Percentiles rank a stretch among this genome's conserved stretches.
These are phyloP conservation scores for Linderniella brevidens DNA, from an alignment of 257 asterid genomes.

Conservation along the genomic window DNA sequence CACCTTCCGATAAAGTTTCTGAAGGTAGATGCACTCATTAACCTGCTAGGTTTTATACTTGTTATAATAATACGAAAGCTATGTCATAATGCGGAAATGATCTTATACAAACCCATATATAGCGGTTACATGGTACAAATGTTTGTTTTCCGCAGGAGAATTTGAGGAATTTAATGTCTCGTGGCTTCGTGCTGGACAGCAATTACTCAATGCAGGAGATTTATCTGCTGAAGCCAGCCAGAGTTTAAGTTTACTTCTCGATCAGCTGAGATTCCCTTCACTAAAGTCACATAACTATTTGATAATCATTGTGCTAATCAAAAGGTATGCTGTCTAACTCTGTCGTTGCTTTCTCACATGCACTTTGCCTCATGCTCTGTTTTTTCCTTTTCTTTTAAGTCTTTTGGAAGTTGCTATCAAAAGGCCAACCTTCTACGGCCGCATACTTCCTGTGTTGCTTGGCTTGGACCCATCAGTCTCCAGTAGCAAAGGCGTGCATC, in stretches of 20 bases:
- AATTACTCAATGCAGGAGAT: constrained; percentile 69
- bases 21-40: constrained; percentile 33
- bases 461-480: constrained; percentile 63
- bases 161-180: constrained; percentile 61
- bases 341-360: constrained; percentile 4
- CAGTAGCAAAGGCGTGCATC: constrained; percentile 45
- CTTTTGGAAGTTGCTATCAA: constrained; percentile 82
- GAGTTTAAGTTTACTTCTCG: constrained; percentile 70
- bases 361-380: constrained; percentile 9
- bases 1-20: constrained; percentile 50
- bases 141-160: constrained; percentile 26
- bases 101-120: neutral
- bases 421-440: constrained; percentile 96
- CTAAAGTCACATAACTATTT: constrained; percentile 61
- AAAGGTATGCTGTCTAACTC: constrained; percentile 26
- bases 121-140: constrained; percentile 4
- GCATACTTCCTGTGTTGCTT: constrained; percentile 87
- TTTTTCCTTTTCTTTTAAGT: constrained; percentile 25
- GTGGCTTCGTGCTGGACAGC: constrained; percentile 98
- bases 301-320: constrained; percentile 68
- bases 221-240: constrained; percentile 79
- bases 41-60: constrained; percentile 1
- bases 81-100: neutral
- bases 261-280: constrained; percentile 76
- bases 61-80: neutral